Conservation (phyloP, 1,284 basidiomycete species). For the Tausonia pullulans region DNA sequence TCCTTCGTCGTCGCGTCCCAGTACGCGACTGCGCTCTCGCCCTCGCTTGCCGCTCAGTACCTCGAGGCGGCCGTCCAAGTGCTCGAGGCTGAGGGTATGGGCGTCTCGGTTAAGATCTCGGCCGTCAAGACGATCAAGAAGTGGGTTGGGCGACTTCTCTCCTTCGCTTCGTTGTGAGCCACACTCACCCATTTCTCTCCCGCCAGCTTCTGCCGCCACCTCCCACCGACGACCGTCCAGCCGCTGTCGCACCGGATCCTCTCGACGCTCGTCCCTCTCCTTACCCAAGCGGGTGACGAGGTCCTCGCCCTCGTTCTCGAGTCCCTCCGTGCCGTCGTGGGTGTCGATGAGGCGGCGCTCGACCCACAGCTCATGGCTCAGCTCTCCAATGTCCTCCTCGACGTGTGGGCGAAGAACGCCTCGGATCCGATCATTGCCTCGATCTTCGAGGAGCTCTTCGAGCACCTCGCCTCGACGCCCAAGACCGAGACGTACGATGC, state of each 20-base stretch:
- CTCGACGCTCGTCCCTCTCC: conserved; percentile 71
- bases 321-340: conserved; percentile 63
- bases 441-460: conserved; percentile 70
- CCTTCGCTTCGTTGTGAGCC: background rate
- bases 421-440: conserved; percentile 83
- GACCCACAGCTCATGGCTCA: conserved; percentile 51
- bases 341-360: conserved; percentile 60
- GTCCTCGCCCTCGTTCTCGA: conserved; percentile 85
- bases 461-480: conserved; percentile 52
- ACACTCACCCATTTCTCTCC: conserved; percentile 1
- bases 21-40: conserved; percentile 62
- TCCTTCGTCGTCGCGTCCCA: conserved; percentile 91
- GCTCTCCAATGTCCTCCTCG: conserved; percentile 53
- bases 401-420: conserved; percentile 73
- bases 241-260: conserved; percentile 63
- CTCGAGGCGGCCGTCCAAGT: conserved; percentile 74
- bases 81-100: conserved; percentile 58
- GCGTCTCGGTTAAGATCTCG: conserved; percentile 80
- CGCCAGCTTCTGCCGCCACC: conserved; percentile 40
- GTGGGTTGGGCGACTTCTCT: conserved; percentile 39
- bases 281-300: conserved; percentile 68
- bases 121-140: conserved; percentile 85
- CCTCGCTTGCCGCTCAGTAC: conserved; percentile 65
- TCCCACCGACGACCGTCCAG: conserved; percentile 42
- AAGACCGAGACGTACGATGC: conserved; percentile 52